phyloP scores from a whole-genome alignment of 495 filamentous ascomycete species.

The Tuber umbilicatum region DNA sequence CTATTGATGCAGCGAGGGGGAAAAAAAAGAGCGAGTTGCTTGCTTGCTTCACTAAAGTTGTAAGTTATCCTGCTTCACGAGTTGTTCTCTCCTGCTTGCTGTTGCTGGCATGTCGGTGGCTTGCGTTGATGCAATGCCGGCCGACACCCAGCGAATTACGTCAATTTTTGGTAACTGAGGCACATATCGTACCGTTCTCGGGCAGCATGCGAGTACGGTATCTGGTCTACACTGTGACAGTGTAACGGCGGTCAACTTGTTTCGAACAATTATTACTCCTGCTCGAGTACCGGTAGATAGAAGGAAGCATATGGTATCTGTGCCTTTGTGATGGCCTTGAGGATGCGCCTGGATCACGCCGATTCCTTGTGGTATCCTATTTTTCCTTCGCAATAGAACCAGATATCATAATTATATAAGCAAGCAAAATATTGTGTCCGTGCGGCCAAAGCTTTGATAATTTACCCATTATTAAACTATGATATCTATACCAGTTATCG shows the following conservation, averaged over 20 bases:
- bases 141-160: background rate
- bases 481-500: background rate
- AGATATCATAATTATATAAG: background rate
- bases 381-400: background rate
- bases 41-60: constrained; percentile 9
- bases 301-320: background rate
- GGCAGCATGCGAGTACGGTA: background rate
- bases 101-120: constrained; percentile 1
- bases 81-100: constrained; percentile 7
- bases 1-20: background rate
- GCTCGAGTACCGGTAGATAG: background rate
- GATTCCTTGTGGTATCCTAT: background rate
- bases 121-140: constrained; percentile 2
- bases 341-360: background rate
- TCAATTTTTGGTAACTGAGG: background rate
- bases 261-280: background rate
- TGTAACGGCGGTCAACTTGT: background rate
- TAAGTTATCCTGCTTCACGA: constrained; percentile 5
- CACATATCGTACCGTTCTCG: background rate
- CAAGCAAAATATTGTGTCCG: background rate
- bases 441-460: background rate
- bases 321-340: background rate
- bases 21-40: background rate
- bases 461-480: background rate
- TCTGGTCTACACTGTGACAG: background rate